These are phyloP conservation scores for Ustilago esculenta DNA, from an alignment of 1,284 basidiomycete genomes.

Conservation along the genomic window DNA sequence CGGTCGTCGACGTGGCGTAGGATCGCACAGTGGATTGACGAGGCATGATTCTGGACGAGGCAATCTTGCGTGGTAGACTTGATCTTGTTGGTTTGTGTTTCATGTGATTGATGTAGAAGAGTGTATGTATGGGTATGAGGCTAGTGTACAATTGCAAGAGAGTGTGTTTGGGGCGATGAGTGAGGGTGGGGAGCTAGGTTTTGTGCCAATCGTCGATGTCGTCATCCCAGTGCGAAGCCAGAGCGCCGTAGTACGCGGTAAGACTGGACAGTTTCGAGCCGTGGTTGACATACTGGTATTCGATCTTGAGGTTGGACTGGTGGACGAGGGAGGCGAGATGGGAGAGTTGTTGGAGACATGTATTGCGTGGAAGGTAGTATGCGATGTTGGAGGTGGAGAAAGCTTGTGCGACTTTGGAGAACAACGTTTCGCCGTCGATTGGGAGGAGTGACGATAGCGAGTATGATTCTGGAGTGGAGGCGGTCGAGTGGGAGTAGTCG, in stretches of 20 bases:
- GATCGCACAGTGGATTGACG: constrained; percentile 59
- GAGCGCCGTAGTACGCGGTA: constrained; percentile 70
- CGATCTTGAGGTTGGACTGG: constrained; percentile 80
- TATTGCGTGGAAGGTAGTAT: constrained; percentile 88
- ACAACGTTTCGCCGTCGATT: constrained; percentile 82
- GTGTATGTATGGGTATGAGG: not conserved
- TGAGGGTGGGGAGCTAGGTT: not conserved
- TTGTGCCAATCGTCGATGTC: constrained; percentile 27
- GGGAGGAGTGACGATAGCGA: constrained; percentile 73
- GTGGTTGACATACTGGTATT: constrained; percentile 82
- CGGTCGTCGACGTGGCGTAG: constrained; percentile 47
- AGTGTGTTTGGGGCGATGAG: not conserved
- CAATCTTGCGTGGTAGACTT: too few species aligned
- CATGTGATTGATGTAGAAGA: too few species aligned
- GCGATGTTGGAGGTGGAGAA: constrained; percentile 69
- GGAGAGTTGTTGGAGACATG: constrained; percentile 78
- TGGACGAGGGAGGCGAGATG: constrained; percentile 71
- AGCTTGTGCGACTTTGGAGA: constrained; percentile 65
- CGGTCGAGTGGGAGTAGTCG: constrained; percentile 49
- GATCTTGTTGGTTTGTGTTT: not conserved
- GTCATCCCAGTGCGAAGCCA: constrained; percentile 60
- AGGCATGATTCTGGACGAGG: not conserved
- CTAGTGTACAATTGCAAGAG: too few species aligned
- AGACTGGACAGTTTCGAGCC: constrained; percentile 79
- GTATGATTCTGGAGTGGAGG: constrained; percentile 19